These are phyloP conservation scores for Dentipellis fragilis DNA, from an alignment of 768 basidiomycete genomes.

Conservation along the genomic window DNA sequence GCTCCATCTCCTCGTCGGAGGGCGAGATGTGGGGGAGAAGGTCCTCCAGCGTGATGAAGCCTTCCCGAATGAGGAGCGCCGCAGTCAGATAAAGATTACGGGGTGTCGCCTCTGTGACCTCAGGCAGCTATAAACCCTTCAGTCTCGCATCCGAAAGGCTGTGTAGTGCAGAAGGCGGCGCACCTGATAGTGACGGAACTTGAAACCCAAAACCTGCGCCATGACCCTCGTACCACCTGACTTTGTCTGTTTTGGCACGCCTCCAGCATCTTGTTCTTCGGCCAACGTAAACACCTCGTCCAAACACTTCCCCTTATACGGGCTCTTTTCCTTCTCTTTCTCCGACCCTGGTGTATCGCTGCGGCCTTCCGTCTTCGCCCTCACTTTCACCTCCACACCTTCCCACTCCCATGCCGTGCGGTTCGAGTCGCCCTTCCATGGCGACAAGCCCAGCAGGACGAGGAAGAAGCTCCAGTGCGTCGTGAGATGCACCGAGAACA, in stretches of 20 bases:
- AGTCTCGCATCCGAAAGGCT: conserved; percentile 7
- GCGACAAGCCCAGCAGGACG: conserved; percentile 75
- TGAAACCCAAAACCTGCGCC: conserved; percentile 96
- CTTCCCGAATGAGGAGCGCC: conserved; percentile 84
- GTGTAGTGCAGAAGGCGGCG: background rate
- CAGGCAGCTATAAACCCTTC: conserved; percentile 33
- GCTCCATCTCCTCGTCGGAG: conserved; percentile 66
- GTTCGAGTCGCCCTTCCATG: conserved; percentile 43
- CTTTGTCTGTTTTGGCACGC: conserved; percentile 13
- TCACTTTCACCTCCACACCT: conserved; percentile 2
- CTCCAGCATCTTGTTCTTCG: conserved; percentile 23
- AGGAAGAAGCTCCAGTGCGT: conserved; percentile 87
- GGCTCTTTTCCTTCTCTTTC: conserved; percentile 27
- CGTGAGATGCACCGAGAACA: conserved; percentile 72
- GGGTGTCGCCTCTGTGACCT: conserved; percentile 52
- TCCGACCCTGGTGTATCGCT: conserved; percentile 15
- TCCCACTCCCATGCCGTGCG: conserved; percentile 3
- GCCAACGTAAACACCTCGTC: conserved; percentile 57
- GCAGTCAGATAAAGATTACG: conserved; percentile 72
- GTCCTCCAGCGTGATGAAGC: conserved; percentile 79
- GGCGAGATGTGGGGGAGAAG: conserved; percentile 85
- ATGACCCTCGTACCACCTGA: conserved; percentile 47
- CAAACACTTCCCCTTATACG: conserved; percentile 49
- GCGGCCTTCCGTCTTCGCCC: conserved; percentile 11
- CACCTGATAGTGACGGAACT: conserved; percentile 87